phyloP scores from a whole-genome alignment of 805 yeast genomes.

The Candida verbasci region DNA sequence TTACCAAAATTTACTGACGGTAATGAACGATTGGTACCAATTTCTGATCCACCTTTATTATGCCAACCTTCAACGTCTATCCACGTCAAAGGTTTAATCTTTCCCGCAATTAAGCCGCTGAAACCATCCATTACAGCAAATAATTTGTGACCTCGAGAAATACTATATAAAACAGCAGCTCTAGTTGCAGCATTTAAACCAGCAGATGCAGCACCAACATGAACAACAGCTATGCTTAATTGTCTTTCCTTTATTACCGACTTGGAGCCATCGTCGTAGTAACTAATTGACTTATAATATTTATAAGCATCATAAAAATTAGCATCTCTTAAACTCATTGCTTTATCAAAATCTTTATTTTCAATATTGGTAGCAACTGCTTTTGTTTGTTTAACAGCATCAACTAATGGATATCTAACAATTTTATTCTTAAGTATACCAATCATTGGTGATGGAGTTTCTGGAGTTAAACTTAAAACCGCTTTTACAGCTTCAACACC shows the following conservation, averaged over 20 bases:
- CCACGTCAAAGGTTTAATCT: constrained; percentile 60
- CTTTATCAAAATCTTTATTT: constrained; percentile 60
- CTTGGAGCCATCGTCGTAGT: constrained; percentile 31
- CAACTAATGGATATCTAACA: constrained; percentile 62
- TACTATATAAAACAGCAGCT: constrained; percentile 69
- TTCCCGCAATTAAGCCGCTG: constrained; percentile 61
- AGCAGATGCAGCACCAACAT: constrained; percentile 79
- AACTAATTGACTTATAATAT: constrained; percentile 55
- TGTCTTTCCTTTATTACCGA: constrained; percentile 47
- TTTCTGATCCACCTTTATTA: constrained; percentile 71
- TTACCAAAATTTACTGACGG: constrained; percentile 67
- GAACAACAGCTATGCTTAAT: constrained; percentile 63
- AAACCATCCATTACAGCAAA: constrained; percentile 75
- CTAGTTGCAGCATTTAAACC: constrained; percentile 76
- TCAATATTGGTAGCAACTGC: constrained; percentile 69
- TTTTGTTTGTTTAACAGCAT: constrained; percentile 68
- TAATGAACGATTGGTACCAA: constrained; percentile 73
- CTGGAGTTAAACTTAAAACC: constrained; percentile 62
- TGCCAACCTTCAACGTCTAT: constrained; percentile 70
- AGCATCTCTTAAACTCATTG: constrained; percentile 67
- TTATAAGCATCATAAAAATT: constrained; percentile 61
- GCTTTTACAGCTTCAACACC: constrained; percentile 82
- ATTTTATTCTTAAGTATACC: constrained; percentile 69
- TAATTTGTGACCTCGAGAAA: constrained; percentile 70
- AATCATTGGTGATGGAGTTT: constrained; percentile 76